Base-by-base conservation (phyloP, 164 flowering plant genomes). In the Platanus orientalis region DNA sequence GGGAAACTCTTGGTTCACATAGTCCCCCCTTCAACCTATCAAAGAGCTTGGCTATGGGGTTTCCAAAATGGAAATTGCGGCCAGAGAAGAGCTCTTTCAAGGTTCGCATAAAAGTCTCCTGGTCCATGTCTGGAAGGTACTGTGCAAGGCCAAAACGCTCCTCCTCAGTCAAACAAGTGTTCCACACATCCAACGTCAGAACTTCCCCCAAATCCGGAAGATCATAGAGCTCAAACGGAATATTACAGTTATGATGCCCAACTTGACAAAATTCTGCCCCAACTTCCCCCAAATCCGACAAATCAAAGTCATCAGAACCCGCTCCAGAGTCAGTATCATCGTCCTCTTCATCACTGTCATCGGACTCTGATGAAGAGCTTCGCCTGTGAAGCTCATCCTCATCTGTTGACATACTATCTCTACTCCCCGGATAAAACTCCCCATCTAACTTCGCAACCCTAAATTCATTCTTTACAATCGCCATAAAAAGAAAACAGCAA, bases 1-100 rank as follows among this genome's bases (percentile, higher is more conserved):
- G 81, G 23, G 92, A 82, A 57, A 90, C 96, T 71, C 98, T 80
- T 0, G 99, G 99, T 71, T 92, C 96, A 71, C 94, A 92, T 32
- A 85, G 69, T 17, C 99, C 99, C 30, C 98, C 99, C 69, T 92
- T 92, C 76, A 95, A 66, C 86, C 81, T 81, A 68, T 82, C 69
- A 62, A 88, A 88, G 57, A 95, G 60, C 72, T 76, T 80, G 26
- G 60, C 55, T 24, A 92, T 48, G n/a, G 99, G 99, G 65, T 84
- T 84, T 14, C 97, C 99, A 75, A 95, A 95, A 73, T 92, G 92
- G 51, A 95, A 80, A 69, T 90, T 86, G 24, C 56, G 23, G 57
- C 90, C 89, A 0, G 79, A 66, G 65, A 92, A 81, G 12, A 95
- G 86, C 60, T 90, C 96, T 56, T 78, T 85, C 80, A 91, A 56